phyloP scores from a whole-genome alignment of 306 rosid species.

The Glycine soja region DNA sequence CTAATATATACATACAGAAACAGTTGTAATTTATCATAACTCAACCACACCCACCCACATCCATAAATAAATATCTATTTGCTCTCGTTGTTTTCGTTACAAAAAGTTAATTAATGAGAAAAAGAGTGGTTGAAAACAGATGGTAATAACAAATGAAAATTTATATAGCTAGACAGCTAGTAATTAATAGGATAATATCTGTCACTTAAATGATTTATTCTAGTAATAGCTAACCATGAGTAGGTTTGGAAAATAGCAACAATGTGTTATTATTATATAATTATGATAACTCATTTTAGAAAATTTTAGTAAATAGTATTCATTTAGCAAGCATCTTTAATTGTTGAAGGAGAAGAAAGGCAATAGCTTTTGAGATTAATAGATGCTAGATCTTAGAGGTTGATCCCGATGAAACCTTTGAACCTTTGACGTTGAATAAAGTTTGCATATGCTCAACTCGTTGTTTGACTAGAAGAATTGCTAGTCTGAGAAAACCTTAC shows the following conservation, averaged over 20 bases:
- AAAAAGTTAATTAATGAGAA: background rate
- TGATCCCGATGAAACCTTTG: background rate
- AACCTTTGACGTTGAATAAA: background rate
- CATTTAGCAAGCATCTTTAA: background rate
- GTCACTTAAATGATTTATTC: background rate
- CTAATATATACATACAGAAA: background rate
- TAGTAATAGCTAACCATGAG: background rate
- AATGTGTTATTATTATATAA: no score
- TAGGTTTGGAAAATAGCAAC: background rate
- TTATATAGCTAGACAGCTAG: background rate
- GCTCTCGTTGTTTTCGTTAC: background rate
- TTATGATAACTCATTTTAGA: background rate
- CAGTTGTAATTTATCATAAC: background rate
- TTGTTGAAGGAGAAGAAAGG: constrained; percentile 8
- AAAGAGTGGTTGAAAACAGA: background rate
- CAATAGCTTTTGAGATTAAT: background rate
- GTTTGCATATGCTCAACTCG: background rate
- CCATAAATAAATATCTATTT: background rate
- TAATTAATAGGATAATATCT: background rate
- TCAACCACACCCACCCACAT: background rate
- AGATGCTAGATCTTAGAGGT: background rate
- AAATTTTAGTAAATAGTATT: background rate
- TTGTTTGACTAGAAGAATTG: background rate
- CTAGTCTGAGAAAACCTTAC: background rate
- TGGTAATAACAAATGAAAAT: background rate